phyloP scores from a whole-genome alignment of 2,329 filamentous ascomycete species.

The Paecilomyces sp. region DNA sequence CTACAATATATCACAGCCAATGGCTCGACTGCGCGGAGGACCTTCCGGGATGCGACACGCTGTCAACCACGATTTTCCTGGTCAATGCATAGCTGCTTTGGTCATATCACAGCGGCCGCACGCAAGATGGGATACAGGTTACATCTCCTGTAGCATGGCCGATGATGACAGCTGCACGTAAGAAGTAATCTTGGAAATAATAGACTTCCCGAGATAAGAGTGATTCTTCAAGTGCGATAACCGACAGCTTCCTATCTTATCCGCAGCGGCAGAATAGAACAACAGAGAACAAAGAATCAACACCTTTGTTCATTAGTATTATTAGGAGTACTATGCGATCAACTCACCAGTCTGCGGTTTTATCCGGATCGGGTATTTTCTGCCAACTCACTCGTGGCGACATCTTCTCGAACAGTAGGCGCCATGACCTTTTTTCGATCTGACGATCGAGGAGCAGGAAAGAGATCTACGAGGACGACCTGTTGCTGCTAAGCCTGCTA shows the following conservation, averaged over 20 bases:
- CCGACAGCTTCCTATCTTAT: neutral
- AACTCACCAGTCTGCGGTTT: no score
- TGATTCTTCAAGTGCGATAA: neutral
- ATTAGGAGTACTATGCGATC: no score
- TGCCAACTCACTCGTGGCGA: neutral
- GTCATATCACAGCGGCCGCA: neutral
- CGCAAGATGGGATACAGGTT: neutral
- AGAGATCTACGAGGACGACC: neutral
- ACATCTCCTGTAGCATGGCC: neutral
- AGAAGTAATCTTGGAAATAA: neutral
- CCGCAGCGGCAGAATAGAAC: neutral
- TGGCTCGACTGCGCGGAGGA: neutral
- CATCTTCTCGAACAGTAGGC: neutral
- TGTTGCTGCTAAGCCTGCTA: neutral
- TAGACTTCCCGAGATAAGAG: neutral
- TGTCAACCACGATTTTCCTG: neutral
- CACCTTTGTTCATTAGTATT: neutral
- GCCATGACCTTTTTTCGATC: neutral
- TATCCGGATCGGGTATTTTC: neutral
- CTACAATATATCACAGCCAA: neutral
- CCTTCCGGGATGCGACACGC: neutral
- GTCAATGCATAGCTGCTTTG: neutral
- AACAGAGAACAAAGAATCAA: neutral
- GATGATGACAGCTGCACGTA: neutral
- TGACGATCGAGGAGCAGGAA: neutral